phyloP scores from a whole-genome alignment of 1,284 basidiomycete genomes.

The Microstroma glucosiphilum region DNA sequence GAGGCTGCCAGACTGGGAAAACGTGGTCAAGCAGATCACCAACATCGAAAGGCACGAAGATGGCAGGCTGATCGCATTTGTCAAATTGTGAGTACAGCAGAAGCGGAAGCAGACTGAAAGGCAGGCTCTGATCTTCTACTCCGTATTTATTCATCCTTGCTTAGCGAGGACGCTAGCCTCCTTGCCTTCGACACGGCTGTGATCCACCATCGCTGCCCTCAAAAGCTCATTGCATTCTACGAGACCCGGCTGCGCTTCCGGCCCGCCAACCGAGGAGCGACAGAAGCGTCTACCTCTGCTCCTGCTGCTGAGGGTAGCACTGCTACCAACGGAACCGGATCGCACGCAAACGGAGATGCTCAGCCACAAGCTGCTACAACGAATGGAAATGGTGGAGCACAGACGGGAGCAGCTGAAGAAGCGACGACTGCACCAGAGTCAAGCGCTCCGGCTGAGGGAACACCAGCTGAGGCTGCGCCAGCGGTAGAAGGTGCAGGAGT shows the following conservation, averaged over 20 bases:
- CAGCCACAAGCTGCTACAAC: no score
- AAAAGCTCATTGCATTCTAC: constrained; percentile 30
- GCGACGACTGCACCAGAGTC: no score
- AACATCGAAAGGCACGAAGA: constrained; percentile 25
- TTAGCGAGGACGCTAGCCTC: constrained; percentile 18
- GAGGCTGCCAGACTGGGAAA: constrained; percentile 30
- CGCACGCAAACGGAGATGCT: no score
- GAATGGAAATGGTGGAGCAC: no score
- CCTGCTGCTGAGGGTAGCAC: no score
- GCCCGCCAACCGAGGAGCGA: background rate
- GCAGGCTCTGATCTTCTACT: background rate
- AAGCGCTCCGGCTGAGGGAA: no score
- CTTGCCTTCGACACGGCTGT: constrained; percentile 26
- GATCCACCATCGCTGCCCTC: constrained; percentile 26
- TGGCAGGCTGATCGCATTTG: constrained; percentile 23
- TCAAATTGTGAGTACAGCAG: constrained; percentile 20
- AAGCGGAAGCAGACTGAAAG: background rate
- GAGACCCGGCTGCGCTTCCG: constrained; percentile 15
- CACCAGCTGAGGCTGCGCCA: no score
- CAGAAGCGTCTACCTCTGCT: no score
- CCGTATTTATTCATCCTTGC: background rate
- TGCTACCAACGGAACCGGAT: no score
- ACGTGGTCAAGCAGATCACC: constrained; percentile 24
- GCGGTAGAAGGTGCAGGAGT: no score
- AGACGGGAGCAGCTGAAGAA: no score